Percentiles rank a stretch among this genome's conserved stretches.
Conservation (phyloP, 2,329 filamentous ascomycete genomes). For the Nothophoma quercina region DNA sequence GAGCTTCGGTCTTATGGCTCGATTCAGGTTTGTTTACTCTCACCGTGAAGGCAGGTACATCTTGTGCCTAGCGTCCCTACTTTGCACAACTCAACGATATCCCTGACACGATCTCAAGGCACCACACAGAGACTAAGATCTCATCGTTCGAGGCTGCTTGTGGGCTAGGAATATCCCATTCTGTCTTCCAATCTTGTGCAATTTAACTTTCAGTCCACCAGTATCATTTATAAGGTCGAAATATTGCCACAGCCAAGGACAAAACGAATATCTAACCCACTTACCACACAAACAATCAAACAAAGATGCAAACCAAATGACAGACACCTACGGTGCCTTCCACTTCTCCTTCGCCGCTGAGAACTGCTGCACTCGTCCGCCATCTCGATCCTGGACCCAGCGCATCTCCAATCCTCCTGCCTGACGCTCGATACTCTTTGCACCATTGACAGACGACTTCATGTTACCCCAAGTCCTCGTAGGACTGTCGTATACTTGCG, state of each 20-base stretch:
- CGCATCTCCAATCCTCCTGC: not conserved
- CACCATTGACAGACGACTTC: not conserved
- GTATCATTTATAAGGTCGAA: too few relatives aligned
- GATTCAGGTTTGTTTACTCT: slow-evolving; percentile 1
- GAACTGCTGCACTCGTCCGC: not conserved
- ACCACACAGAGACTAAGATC: too few relatives aligned
- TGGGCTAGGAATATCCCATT: too few relatives aligned
- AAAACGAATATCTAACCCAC: too few relatives aligned
- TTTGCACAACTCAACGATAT: too few relatives aligned
- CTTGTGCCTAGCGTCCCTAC: not conserved
- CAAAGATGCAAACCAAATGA: too few relatives aligned
- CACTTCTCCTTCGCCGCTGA: not conserved
- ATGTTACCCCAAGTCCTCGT: not conserved
- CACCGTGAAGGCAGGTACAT: slow-evolving; percentile 1
- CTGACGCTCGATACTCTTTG: not conserved
- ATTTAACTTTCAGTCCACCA: too few relatives aligned
- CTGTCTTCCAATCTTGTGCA: too few relatives aligned
- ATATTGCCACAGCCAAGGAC: too few relatives aligned
- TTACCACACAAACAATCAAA: too few relatives aligned
- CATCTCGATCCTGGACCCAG: not conserved
- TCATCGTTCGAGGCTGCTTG: too few relatives aligned
- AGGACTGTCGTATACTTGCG: not conserved
- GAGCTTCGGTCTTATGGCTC: not conserved
- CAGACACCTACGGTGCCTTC: not conserved
- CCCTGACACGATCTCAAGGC: too few relatives aligned